These are phyloP conservation scores for Solanum tarapatanum DNA, from an alignment of 257 asterid genomes.

Conservation along the genomic window DNA sequence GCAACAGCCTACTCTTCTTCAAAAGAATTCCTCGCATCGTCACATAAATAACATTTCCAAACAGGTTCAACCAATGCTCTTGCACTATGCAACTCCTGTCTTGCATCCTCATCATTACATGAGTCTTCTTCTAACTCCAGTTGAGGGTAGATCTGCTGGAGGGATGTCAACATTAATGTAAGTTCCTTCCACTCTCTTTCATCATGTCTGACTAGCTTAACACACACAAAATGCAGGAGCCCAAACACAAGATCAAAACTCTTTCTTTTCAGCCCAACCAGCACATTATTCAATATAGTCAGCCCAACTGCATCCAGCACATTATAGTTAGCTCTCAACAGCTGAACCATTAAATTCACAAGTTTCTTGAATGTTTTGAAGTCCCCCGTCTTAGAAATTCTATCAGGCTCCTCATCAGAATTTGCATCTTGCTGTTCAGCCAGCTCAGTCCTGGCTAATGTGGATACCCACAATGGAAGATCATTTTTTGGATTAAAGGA, in stretches of 20 bases:
- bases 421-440: constrained; percentile 23
- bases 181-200: constrained; percentile 42
- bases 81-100: constrained; percentile 28
- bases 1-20: constrained; percentile 20
- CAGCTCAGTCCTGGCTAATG: constrained; percentile 58
- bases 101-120: constrained; percentile 18
- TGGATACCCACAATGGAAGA: constrained; percentile 51
- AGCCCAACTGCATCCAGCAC: constrained; percentile 70
- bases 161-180: constrained; percentile 29
- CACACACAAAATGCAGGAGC: constrained; percentile 53
- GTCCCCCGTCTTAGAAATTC: constrained; percentile 9
- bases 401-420: constrained; percentile 29
- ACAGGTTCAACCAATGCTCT: constrained; percentile 61
- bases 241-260: constrained; percentile 43
- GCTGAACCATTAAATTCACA: constrained; percentile 31
- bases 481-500: constrained; percentile 14
- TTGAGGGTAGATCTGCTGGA: constrained; percentile 31
- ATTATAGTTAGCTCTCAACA: constrained; percentile 27
- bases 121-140: constrained; percentile 30
- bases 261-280: constrained; percentile 35
- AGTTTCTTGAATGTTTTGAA: constrained; percentile 52
- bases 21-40: constrained; percentile 20
- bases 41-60: constrained; percentile 30
- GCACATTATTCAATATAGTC: constrained; percentile 30
- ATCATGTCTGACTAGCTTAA: constrained; percentile 36